These are phyloP conservation scores for Camellia japonica DNA, from an alignment of 148 eudicot genomes.

Conservation along the genomic window DNA sequence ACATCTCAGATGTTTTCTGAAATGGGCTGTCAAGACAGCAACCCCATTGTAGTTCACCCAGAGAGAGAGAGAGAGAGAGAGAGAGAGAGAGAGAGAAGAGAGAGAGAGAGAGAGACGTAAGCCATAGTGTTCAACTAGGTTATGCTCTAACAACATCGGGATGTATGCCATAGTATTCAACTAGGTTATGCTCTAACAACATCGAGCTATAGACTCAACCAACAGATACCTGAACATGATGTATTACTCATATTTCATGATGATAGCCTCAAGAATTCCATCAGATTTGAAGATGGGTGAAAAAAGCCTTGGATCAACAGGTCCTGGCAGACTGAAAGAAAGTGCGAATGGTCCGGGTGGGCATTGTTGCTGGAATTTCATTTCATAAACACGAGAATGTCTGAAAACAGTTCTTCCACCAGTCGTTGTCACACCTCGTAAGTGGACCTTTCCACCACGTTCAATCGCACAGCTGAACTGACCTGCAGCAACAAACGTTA, in stretches of 20 bases:
- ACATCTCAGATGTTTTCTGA: too few relatives aligned
- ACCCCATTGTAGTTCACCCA: too few relatives aligned
- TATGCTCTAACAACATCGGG: too few relatives aligned
- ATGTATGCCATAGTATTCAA: neutral
- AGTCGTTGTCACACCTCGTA: conserved; percentile 51
- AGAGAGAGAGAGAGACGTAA: too few relatives aligned
- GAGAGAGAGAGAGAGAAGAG: too few relatives aligned
- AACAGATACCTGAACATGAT: neutral
- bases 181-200: neutral
- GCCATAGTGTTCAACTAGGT: too few relatives aligned
- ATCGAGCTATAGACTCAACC: neutral
- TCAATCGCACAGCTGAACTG: conserved; percentile 76
- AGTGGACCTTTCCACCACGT: conserved; percentile 63
- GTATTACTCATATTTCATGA: conserved; percentile 26
- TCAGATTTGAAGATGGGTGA: conserved; percentile 37
- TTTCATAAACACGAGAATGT: conserved; percentile 42
- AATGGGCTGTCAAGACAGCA: too few relatives aligned
- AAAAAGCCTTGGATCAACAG: conserved; percentile 45
- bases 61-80: too few relatives aligned
- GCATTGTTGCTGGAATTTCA: conserved; percentile 41
- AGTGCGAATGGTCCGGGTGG: conserved; percentile 43
- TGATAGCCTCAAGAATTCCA: conserved; percentile 41
- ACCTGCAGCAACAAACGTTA: conserved; percentile 39
- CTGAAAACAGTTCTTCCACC: conserved; percentile 40
- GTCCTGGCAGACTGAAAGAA: conserved; percentile 41